Base-by-base conservation (phyloP, 169 alveolate genomes). In the Eimeria acervulina region DNA sequence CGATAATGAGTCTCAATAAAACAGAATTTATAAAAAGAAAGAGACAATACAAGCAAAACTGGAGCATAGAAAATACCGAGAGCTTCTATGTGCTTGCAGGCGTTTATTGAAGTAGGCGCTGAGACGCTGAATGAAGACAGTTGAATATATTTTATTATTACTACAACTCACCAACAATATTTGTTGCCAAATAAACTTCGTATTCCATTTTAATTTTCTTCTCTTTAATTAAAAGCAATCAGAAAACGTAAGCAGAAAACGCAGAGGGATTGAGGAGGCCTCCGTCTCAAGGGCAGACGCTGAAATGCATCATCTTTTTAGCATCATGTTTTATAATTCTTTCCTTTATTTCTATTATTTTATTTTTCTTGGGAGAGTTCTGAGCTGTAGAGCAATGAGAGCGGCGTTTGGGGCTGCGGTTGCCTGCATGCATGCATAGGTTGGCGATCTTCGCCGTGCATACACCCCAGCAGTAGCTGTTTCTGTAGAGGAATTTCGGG, bases 121-220 rank as follows among this genome's bases (percentile, higher is more conserved):
- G 74, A n/a, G 33, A 8, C 36, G 13, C 1, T 61, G 36, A 26
- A 63, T 26, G 38, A 63, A 21, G 10, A 0, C 36, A 12, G 59
- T n/a, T 21, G 12, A 40, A 40, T 38, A 26, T n/a, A n/a, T n/a
- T n/a, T n/a, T n/a, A n/a, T n/a, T n/a, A n/a, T n/a, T n/a, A 38
- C 17, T 76, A 38, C 15, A 31, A 40, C 93, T 31, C 59, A 84
- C 93, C 93, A 2, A 84, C 31, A 31, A 84, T 55, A n/a, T 84
- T 84, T 28, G 93, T 84, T 26, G 78, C 78, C 17, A 84, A 36
- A 36, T 84, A 84, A 51, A 84, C 78, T 44, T 84, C 93, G 66
- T 55, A 55, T 21, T 84, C 93, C 93, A 84, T 84, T 59, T 36
- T 84, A 13, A 23, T 80, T n/a, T 38, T 44, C 42, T 51, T 0